Evolutionary conservation across 208 protist species (phyloP).

Genomic region (Acanthamoeba triangularis): DNA sequence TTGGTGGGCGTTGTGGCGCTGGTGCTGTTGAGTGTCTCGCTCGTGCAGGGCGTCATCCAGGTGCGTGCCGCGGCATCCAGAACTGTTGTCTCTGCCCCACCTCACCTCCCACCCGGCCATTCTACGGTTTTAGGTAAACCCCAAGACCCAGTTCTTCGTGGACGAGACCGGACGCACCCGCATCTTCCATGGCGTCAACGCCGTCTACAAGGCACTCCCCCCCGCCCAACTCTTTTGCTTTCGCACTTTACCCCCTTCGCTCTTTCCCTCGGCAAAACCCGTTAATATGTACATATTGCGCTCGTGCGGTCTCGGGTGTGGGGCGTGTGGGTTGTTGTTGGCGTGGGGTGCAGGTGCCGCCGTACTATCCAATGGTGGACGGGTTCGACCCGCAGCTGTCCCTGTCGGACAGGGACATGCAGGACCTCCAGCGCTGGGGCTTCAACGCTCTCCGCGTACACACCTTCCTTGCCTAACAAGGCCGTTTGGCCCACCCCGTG

Average conservation of each 20-base stretch:
- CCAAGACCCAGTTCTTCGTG: constrained; percentile 77
- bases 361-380: constrained; percentile 51
- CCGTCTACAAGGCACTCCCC: constrained; percentile 81
- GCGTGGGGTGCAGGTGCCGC: neutral
- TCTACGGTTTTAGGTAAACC: constrained; percentile 69
- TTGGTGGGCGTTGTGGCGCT: neutral
- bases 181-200: constrained; percentile 87
- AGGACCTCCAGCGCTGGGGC: constrained; percentile 82
- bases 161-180: constrained; percentile 78
- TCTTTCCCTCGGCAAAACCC: no score
- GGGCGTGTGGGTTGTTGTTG: no score
- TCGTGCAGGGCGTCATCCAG: neutral
- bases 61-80: neutral
- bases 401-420: constrained; percentile 18
- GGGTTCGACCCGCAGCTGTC: constrained; percentile 74
- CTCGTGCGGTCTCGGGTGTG: neutral
- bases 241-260: no score
- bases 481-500: no score
- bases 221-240: neutral
- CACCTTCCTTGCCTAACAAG: neutral
- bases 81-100: no score
- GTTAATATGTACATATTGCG: no score
- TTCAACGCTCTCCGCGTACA: constrained; percentile 81
- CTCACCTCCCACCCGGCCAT: no score
- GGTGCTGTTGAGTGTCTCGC: neutral